Evolutionary conservation across 1,139 yeast genomes (phyloP).

Genomic region (Nadsonia starkeyi-henricii): DNA sequence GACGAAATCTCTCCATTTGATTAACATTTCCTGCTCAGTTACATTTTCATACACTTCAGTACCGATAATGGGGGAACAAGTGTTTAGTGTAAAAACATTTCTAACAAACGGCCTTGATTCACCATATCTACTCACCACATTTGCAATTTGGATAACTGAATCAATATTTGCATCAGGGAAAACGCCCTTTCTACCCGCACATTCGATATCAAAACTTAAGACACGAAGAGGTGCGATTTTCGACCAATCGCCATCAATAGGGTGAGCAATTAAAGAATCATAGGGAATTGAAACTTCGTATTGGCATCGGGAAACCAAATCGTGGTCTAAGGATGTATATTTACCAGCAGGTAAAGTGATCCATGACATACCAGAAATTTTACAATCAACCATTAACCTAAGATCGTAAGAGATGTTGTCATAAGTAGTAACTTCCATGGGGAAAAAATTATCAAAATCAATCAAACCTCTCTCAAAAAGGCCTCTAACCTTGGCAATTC

Average conservation of each 20-base stretch:
- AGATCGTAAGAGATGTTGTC: slow-evolving; percentile 82
- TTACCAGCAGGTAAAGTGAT: slow-evolving; percentile 69
- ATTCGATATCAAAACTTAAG: slow-evolving; percentile 90
- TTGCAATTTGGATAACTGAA: slow-evolving; percentile 93
- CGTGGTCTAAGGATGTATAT: slow-evolving; percentile 35
- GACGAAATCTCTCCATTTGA: slow-evolving; percentile 76
- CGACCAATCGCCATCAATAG: slow-evolving; percentile 89
- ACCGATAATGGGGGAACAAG: slow-evolving; percentile 90
- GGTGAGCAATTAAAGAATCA: slow-evolving; percentile 57
- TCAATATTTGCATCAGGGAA: slow-evolving; percentile 93
- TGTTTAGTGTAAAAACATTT: slow-evolving; percentile 83
- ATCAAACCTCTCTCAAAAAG: slow-evolving; percentile 78
- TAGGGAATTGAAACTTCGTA: slow-evolving; percentile 64
- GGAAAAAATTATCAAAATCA: slow-evolving; percentile 29
- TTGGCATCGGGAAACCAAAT: slow-evolving; percentile 63
- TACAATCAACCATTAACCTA: slow-evolving; percentile 84
- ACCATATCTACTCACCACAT: slow-evolving; percentile 77
- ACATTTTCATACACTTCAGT: slow-evolving; percentile 71
- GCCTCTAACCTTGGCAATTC: slow-evolving; percentile 52
- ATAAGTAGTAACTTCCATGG: slow-evolving; percentile 47
- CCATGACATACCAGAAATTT: slow-evolving; percentile 93
- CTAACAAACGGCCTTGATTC: slow-evolving; percentile 74
- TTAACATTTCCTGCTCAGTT: slow-evolving; percentile 69
- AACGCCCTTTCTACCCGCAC: slow-evolving; percentile 94
- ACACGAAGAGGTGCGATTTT: slow-evolving; percentile 90